Conservation (phyloP, 768 basidiomycete genomes). For the Arthromyces matolae region DNA sequence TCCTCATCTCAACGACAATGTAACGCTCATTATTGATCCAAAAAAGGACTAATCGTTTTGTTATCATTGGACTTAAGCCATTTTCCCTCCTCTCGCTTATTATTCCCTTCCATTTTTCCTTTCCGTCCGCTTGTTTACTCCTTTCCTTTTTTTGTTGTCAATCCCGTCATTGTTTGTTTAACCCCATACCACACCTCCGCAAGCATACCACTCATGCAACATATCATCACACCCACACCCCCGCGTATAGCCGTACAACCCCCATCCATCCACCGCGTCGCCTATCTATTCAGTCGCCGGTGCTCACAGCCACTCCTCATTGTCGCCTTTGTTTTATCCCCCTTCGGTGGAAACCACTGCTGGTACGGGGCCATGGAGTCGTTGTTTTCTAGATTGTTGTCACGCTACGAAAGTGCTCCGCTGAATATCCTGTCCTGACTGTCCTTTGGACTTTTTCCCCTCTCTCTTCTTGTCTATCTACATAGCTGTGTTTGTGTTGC, state of each 20-base stretch:
- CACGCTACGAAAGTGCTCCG: too few relatives aligned
- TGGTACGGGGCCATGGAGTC: conserved; percentile 2
- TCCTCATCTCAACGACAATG: too few relatives aligned
- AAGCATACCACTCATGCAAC: conserved; percentile 1
- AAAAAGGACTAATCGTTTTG: too few relatives aligned
- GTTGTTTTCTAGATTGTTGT: conserved; percentile 9
- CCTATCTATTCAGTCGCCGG: conserved; percentile 10
- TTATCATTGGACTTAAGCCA: too few relatives aligned
- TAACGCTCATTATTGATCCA: too few relatives aligned
- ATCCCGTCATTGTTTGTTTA: neutral
- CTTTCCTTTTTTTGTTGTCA: conserved; percentile 3
- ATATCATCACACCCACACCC: neutral
- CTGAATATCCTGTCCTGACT: conserved; percentile 12
- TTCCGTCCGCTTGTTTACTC: neutral
- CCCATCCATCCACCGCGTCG: neutral
- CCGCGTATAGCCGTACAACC: neutral
- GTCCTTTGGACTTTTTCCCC: conserved; percentile 13
- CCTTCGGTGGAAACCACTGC: conserved; percentile 9
- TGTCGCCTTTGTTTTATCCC: conserved; percentile 4
- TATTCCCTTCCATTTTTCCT: neutral
- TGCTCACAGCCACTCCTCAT: conserved; percentile 8
- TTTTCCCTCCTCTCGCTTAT: too few relatives aligned
- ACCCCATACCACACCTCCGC: conserved; percentile 1
- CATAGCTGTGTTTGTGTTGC: too few relatives aligned
- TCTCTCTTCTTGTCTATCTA: conserved; percentile 9